A percentile compares a stretch with the other conserved stretches of the same genome.
Conservation (phyloP, 2,329 filamentous ascomycete genomes). For the Arthrobotrys sinensis region DNA sequence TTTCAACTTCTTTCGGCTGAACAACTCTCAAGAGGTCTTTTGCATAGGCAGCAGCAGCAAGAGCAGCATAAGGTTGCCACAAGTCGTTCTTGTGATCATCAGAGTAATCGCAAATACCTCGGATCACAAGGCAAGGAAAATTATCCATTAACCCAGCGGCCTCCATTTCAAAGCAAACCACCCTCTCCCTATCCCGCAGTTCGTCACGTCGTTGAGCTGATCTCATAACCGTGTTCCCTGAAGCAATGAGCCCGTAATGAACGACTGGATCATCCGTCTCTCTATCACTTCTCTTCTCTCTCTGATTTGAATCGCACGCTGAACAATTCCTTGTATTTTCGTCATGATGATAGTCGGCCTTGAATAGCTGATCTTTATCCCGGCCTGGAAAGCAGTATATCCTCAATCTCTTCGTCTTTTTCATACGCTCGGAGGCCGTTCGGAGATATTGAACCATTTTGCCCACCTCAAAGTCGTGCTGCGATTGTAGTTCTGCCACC, state of each 20-base stretch:
- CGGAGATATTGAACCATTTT: slow-evolving; percentile 28
- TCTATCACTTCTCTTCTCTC: slow-evolving; percentile 9
- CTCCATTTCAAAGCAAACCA: slow-evolving; percentile 39
- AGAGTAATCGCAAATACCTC: slow-evolving; percentile 41
- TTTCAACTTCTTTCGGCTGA: slow-evolving; percentile 25
- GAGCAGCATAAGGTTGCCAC: slow-evolving; percentile 36
- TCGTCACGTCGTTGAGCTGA: slow-evolving; percentile 10
- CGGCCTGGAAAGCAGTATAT: slow-evolving; percentile 15
- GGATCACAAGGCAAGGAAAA: slow-evolving; percentile 32
- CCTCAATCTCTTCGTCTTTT: not conserved
- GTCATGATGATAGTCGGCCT: slow-evolving; percentile 8
- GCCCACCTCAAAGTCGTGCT: slow-evolving; percentile 11
- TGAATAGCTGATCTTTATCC: slow-evolving; percentile 25
- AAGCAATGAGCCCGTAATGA: slow-evolving; percentile 47
- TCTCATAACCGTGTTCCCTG: slow-evolving; percentile 28
- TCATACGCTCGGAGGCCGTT: not conserved
- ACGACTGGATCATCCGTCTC: slow-evolving; percentile 10
- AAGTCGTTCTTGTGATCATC: slow-evolving; percentile 31
- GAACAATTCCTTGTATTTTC: slow-evolving; percentile 1
- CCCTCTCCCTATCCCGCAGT: not conserved
- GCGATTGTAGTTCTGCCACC: not conserved
- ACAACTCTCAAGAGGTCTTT: slow-evolving; percentile 37
- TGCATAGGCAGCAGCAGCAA: slow-evolving; percentile 26
- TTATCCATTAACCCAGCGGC: slow-evolving; percentile 35
- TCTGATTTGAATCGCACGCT: slow-evolving; percentile 4